Conservation (phyloP, 805 yeast genomes). For the Saturnispora bothae region DNA sequence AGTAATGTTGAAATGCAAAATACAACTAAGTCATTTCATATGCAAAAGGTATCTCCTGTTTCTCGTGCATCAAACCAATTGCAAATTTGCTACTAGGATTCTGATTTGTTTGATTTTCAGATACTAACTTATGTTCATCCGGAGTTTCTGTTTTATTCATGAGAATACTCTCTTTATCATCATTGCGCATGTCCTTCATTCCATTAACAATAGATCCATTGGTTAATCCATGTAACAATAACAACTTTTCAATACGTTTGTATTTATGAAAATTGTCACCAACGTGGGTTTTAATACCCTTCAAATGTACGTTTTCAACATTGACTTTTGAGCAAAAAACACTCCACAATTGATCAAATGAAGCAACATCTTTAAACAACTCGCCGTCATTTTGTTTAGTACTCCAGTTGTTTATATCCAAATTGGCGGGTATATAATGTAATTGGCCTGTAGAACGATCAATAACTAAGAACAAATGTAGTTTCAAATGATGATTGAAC, state of each 20-base stretch:
- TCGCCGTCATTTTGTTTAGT: slow-evolving; percentile 26
- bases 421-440: slow-evolving; percentile 24
- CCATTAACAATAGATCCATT: slow-evolving; percentile 17
- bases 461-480: slow-evolving; percentile 21
- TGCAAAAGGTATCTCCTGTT: too few species aligned
- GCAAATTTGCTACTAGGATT: too few species aligned
- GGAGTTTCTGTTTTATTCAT: too few species aligned
- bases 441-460: slow-evolving; percentile 28
- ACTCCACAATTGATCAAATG: slow-evolving; percentile 18
- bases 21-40: too few species aligned
- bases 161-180: background rate
- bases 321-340: slow-evolving; percentile 10
- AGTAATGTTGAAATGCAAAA: too few species aligned
- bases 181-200: background rate
- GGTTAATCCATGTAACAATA: slow-evolving; percentile 20
- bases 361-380: slow-evolving; percentile 22
- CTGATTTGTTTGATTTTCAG: too few species aligned
- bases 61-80: too few species aligned
- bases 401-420: slow-evolving; percentile 27
- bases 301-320: background rate
- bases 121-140: too few species aligned
- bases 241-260: slow-evolving; percentile 18
- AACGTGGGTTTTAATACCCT: slow-evolving; percentile 3
- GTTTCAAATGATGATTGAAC: slow-evolving; percentile 12
- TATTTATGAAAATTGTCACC: background rate